These are phyloP conservation scores for Fusarium sororula DNA, from an alignment of 2,329 filamentous ascomycete genomes.

Conservation along the genomic window DNA sequence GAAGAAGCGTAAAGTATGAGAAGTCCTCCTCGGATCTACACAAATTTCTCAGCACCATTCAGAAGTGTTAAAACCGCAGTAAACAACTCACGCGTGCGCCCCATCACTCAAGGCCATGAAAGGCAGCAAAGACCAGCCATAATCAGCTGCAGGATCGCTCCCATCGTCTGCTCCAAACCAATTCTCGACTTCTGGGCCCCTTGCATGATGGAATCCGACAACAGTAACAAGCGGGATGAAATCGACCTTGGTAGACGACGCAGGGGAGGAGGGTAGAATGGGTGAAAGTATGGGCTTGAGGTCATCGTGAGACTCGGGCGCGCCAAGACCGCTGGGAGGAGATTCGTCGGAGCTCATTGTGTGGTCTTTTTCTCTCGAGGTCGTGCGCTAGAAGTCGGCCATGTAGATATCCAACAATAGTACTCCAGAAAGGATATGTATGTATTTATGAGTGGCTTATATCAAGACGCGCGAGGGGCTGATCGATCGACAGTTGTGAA, in stretches of 20 bases:
- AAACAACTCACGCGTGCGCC: slow-evolving; percentile 80
- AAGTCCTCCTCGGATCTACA: slow-evolving; percentile 92
- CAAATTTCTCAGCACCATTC: slow-evolving; percentile 23
- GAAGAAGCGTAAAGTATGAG: slow-evolving; percentile 94
- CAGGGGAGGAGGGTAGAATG: slow-evolving; percentile 44
- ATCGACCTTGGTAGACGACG: slow-evolving; percentile 46
- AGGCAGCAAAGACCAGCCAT: slow-evolving; percentile 90
- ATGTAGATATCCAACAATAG: slow-evolving; percentile 30
- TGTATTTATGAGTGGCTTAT: not conserved
- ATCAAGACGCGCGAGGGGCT: not conserved
- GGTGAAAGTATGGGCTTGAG: slow-evolving; percentile 46
- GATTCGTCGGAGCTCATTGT: slow-evolving; percentile 45
- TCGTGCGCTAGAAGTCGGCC: slow-evolving; percentile 25
- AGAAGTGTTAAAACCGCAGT: not conserved
- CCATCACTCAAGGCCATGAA: slow-evolving; percentile 98
- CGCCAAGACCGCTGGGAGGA: slow-evolving; percentile 33
- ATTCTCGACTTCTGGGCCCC: slow-evolving; percentile 90
- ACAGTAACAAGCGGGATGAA: slow-evolving; percentile 79
- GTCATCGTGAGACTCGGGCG: slow-evolving; percentile 36
- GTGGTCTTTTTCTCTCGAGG: not conserved
- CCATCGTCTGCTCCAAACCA: slow-evolving; percentile 85
- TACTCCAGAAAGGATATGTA: not conserved
- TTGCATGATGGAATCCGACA: slow-evolving; percentile 85
- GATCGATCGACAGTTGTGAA: not conserved
- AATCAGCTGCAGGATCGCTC: slow-evolving; percentile 79